A percentile compares a stretch with the other conserved stretches of the same genome.
Evolutionary conservation across 2,329 filamentous ascomycete genomes (phyloP).

Genomic region (Piedraia hortae): DNA sequence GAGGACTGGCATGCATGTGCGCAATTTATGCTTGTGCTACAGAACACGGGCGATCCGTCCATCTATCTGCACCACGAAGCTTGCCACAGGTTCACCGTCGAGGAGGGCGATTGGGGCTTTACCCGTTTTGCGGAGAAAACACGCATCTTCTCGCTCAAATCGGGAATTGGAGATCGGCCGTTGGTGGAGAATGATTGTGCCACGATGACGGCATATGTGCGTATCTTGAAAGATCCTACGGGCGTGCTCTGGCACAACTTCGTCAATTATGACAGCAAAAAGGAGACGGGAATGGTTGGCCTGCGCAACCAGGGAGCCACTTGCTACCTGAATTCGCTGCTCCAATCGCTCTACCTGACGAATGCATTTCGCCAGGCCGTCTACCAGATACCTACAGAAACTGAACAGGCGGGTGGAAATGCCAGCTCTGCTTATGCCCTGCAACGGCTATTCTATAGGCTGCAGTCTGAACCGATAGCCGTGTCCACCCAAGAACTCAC

Average conservation of each 20-base stretch:
- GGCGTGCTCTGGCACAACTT: conserved; percentile 82
- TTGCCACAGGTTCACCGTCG: conserved; percentile 86
- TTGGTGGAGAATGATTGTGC: conserved; percentile 51
- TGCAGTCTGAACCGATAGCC: conserved; percentile 62
- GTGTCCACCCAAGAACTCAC: conserved; percentile 85
- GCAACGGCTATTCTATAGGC: conserved; percentile 77
- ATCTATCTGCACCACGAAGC: conserved; percentile 50
- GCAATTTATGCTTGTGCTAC: conserved; percentile 80
- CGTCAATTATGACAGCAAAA: conserved; percentile 93
- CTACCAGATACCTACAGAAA: conserved; percentile 83
- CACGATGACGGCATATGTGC: conserved; percentile 59
- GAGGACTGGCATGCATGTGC: conserved; percentile 93
- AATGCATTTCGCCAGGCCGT: conserved; percentile 93
- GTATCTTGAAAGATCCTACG: conserved; percentile 63
- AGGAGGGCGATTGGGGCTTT: conserved; percentile 96
- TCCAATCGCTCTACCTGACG: conserved; percentile 22
- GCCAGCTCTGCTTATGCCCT: conserved; percentile 56
- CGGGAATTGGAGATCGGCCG: conserved; percentile 40
- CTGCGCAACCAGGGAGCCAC: conserved; percentile 82
- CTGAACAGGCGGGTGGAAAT: conserved; percentile 54
- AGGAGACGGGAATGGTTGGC: conserved; percentile 89
- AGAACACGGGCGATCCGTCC: conserved; percentile 79
- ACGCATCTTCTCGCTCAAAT: conserved; percentile 53
- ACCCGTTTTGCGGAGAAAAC: conserved; percentile 82
- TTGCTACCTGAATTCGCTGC: conserved; percentile 24